Conservation (phyloP, 176 grass and related monocot genomes). For the Saccharum spontaneum region DNA sequence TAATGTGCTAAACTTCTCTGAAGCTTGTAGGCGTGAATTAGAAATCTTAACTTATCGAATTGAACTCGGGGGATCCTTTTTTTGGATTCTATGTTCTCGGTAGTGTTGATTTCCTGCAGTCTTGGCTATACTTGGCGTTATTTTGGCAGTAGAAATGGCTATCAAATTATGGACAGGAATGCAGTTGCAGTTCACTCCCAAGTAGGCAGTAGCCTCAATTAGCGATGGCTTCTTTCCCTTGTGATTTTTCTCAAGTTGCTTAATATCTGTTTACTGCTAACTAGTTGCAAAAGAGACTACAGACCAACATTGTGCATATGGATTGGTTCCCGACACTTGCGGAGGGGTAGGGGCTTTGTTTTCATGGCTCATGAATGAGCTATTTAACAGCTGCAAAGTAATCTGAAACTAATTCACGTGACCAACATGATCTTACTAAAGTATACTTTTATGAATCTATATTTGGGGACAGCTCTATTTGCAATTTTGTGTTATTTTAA, state of each 20-base stretch:
- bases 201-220: not conserved
- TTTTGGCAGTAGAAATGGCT: not conserved
- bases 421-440: not conserved
- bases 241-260: not conserved
- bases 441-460: not conserved
- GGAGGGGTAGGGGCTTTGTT: not conserved
- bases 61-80: not conserved
- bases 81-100: too few relatives aligned
- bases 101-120: not conserved
- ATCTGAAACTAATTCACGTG: not conserved
- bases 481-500: not conserved
- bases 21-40: not conserved
- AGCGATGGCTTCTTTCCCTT: not conserved
- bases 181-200: not conserved
- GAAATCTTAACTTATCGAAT: not conserved
- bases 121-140: not conserved
- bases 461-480: not conserved
- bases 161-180: not conserved
- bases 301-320: not conserved
- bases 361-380: not conserved
- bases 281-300: not conserved
- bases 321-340: not conserved
- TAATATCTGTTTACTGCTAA: not conserved
- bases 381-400: not conserved
- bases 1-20: not conserved